Percentiles rank a stretch among this genome's conserved stretches.
Conservation (phyloP, 2,329 filamentous ascomycete genomes). For the Pestalotiopsis sp. region DNA sequence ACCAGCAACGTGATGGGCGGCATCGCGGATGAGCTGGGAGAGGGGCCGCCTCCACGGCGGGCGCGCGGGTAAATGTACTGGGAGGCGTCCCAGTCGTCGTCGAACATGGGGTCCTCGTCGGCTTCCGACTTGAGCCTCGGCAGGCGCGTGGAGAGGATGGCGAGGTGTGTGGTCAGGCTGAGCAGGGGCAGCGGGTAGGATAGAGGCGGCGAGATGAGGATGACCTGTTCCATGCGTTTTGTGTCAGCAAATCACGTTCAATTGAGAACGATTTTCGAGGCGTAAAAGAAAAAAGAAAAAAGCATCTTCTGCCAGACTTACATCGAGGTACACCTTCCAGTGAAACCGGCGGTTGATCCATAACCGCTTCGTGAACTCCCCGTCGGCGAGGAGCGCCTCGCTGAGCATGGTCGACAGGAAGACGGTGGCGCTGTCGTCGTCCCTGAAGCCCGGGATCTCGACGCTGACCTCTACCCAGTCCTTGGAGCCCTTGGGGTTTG, state of each 20-base stretch:
- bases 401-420: slow-evolving; percentile 87
- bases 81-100: slow-evolving; percentile 94
- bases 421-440: slow-evolving; percentile 88
- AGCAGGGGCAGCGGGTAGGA: slow-evolving; percentile 93
- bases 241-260: too few species aligned
- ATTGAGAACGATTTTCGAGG: slow-evolving; percentile 8
- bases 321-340: slow-evolving; percentile 95
- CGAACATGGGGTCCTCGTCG: slow-evolving; percentile 96
- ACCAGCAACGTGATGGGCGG: slow-evolving; percentile 92
- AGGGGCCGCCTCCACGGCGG: slow-evolving; percentile 21
- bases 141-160: slow-evolving; percentile 83
- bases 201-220: slow-evolving; percentile 89
- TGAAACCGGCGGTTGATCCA: slow-evolving; percentile 92
- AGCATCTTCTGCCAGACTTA: slow-evolving; percentile 49
- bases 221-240: slow-evolving; percentile 60
- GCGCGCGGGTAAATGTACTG: slow-evolving; percentile 72
- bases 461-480: slow-evolving; percentile 91
- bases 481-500: slow-evolving; percentile 45
- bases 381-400: slow-evolving; percentile 80
- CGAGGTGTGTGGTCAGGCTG: slow-evolving; percentile 90
- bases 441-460: slow-evolving; percentile 87
- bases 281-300: too few species aligned
- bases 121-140: slow-evolving; percentile 84
- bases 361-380: slow-evolving; percentile 69
- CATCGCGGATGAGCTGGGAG: slow-evolving; percentile 39